These are phyloP conservation scores for Alnus glutinosa DNA, from an alignment of 306 rosid genomes.

Conservation along the genomic window DNA sequence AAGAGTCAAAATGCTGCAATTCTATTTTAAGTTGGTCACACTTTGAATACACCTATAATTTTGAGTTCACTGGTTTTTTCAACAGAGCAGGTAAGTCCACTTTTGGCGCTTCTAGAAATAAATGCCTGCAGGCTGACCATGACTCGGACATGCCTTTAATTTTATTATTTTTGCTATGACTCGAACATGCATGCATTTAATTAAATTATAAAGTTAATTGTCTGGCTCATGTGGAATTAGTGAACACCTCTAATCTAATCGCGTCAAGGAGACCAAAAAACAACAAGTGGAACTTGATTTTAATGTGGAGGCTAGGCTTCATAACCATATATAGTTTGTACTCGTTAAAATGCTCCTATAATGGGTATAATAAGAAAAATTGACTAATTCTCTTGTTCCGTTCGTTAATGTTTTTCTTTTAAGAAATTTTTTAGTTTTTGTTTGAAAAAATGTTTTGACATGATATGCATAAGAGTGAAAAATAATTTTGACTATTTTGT, in stretches of 20 bases:
- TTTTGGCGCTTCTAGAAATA: neutral
- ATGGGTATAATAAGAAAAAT: neutral
- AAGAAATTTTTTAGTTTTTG: too few species aligned
- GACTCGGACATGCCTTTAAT: too few species aligned
- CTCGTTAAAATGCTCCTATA: neutral
- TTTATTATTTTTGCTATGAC: too few species aligned
- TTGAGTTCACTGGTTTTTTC: conserved; percentile 29
- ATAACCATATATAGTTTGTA: neutral
- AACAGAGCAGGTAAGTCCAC: conserved; percentile 48
- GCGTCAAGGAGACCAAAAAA: neutral
- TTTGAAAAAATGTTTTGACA: too few species aligned
- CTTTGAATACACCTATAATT: neutral
- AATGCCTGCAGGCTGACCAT: too few species aligned
- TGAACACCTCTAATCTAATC: neutral
- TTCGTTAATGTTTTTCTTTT: too few species aligned
- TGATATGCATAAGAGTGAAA: too few species aligned
- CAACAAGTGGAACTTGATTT: neutral
- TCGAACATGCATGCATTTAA: neutral
- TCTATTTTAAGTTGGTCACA: neutral
- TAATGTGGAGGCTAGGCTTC: neutral
- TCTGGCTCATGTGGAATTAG: neutral
- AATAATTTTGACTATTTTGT: too few species aligned
- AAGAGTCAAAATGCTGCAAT: too few species aligned
- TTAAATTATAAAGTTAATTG: neutral
- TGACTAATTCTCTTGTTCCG: neutral